Conservation (phyloP, 2,329 filamentous ascomycete species). For the Trichophyton schoenleinii region DNA sequence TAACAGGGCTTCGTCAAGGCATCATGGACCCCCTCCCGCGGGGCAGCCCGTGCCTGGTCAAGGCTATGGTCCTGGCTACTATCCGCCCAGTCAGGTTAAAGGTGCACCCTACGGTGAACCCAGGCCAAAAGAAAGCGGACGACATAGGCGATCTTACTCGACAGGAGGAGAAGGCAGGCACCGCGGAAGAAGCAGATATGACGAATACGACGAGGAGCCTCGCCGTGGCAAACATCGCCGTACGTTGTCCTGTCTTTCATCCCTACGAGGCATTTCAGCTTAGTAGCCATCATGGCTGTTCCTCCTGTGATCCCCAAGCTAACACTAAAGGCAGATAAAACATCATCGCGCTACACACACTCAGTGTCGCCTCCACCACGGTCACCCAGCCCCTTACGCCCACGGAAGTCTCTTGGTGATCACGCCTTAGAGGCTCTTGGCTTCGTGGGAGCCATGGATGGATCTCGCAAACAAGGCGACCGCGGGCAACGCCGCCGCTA, state of each 20-base stretch:
- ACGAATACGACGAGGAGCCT: conserved; percentile 25
- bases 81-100: background rate
- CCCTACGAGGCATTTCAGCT: background rate
- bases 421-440: conserved; percentile 45
- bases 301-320: background rate
- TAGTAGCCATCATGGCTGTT: background rate
- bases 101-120: background rate
- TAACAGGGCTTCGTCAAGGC: background rate
- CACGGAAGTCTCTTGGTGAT: conserved; percentile 37
- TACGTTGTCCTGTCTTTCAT: background rate
- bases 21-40: background rate
- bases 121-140: background rate
- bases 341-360: conserved; percentile 20
- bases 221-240: conserved; percentile 15
- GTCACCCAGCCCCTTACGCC: conserved; percentile 22
- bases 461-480: conserved; percentile 45
- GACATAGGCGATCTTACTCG: background rate
- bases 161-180: background rate
- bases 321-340: conserved; percentile 12
- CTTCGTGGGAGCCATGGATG: conserved; percentile 46
- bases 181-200: conserved; percentile 18
- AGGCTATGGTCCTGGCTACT: background rate
- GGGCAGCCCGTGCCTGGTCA: background rate
- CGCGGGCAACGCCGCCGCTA: conserved; percentile 37
- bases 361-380: conserved; percentile 25